Percentiles rank a stretch among this genome's conserved stretches.
phyloP scores from a whole-genome alignment of 192 early-diverging fungal species.

The Linnemannia exigua region DNA sequence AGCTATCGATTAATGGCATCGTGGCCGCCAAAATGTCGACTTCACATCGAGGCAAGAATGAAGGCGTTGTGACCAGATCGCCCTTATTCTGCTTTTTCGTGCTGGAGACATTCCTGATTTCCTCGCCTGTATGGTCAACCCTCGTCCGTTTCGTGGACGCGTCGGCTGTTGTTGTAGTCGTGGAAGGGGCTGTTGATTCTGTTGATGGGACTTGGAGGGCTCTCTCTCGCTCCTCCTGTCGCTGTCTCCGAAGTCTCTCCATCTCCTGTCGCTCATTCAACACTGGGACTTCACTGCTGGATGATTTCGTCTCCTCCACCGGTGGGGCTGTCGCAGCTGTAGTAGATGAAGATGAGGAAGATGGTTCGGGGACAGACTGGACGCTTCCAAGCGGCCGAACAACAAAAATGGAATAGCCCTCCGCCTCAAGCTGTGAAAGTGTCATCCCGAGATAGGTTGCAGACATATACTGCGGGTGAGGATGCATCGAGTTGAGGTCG shows the following conservation, averaged over 20 bases:
- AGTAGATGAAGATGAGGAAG: neutral
- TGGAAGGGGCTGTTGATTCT: neutral
- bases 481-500: slow-evolving; percentile 76
- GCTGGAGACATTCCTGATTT: neutral
- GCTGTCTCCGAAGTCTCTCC: slow-evolving; percentile 40
- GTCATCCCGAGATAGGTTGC: slow-evolving; percentile 77
- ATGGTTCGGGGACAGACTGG: neutral
- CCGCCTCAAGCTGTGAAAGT: slow-evolving; percentile 62
- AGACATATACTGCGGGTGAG: slow-evolving; percentile 69
- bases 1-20: slow-evolving; percentile 9
- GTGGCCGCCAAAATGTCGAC: slow-evolving; percentile 26
- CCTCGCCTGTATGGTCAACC: slow-evolving; percentile 11
- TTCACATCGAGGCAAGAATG: slow-evolving; percentile 46
- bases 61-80: slow-evolving; percentile 20
- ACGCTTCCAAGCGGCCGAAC: slow-evolving; percentile 32
- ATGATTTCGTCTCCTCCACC: neutral
- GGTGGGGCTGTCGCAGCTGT: neutral
- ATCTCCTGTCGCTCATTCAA: slow-evolving; percentile 48
- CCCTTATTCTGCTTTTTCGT: neutral
- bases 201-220: slow-evolving; percentile 1
- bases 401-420: slow-evolving; percentile 62
- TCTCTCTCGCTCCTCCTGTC: slow-evolving; percentile 40
- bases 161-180: neutral
- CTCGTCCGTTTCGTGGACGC: slow-evolving; percentile 10
- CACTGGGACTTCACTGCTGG: neutral